Evolutionary conservation across 2,329 filamentous ascomycete genomes (phyloP), one percentile per base, ranked within the genome.

Genomic region (Xylaria sp.): DNA sequence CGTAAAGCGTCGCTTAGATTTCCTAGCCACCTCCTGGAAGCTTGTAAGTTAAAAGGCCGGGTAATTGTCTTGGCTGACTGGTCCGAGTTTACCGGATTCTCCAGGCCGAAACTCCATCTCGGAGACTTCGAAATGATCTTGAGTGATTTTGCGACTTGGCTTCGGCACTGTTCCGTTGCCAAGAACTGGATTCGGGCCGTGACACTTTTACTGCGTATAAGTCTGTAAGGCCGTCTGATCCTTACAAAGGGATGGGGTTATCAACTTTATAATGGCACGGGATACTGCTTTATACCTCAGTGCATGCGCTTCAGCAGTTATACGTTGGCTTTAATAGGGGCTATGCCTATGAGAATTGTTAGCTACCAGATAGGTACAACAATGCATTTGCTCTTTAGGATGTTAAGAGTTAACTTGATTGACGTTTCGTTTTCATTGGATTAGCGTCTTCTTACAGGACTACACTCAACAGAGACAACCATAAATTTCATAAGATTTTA

Each of bases 111-210:
- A 27, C 39, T 22, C 15, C 10, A 17, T 1, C 5, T 17, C 45
- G 45, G 45, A 29, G 47, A 38, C 33, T 13, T 22, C 45, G 45
- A 39, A n/a, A n/a, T 27, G n/a, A 17, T 31, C 25, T 45, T 13
- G 33, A 29, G 33, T 39, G 7, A 13, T 20, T 25, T 42, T 51
- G 33, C 33, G n/a, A 13, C 17, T 15, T 49, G 5, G 25, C 45
- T 29, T 49, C 45, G 45, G 31, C 36, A 22, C n/a, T 44, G 25
- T 27, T 51, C 27, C 31, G 20, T 55, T 47, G 5, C 20, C 50
- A 38, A 38, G 50, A n/a, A 15, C 27, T 55, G 29, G 36, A 44
- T 62, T 49, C 49, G 49, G 38, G 31, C 42, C 61, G 25, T 15
- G 2, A n/a, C 31, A 39, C 7, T n/a, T n/a, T n/a, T n/a, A n/a